phyloP scores from a whole-genome alignment of 192 early-diverging fungal genomes.

The Backusella psychrophila region DNA sequence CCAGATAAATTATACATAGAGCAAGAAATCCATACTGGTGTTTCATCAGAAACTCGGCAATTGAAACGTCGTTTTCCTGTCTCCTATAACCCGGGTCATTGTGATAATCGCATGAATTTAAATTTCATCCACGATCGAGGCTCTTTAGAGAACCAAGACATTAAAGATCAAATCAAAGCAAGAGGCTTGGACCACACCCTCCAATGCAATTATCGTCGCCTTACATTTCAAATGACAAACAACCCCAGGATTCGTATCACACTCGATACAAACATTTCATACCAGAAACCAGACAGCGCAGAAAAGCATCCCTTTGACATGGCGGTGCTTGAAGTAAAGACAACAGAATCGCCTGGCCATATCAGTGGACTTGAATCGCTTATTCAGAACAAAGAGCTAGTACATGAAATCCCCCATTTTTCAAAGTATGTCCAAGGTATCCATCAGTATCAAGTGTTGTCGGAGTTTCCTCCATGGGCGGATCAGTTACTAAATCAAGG shows the following conservation, averaged over 20 bases:
- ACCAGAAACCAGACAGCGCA: slow-evolving; percentile 63
- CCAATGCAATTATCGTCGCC: slow-evolving; percentile 84
- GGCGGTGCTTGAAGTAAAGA: slow-evolving; percentile 82
- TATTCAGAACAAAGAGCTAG: slow-evolving; percentile 59
- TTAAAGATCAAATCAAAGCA: slow-evolving; percentile 52
- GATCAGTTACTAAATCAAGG: slow-evolving; percentile 29
- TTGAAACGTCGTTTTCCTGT: slow-evolving; percentile 33
- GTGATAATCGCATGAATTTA: slow-evolving; percentile 71
- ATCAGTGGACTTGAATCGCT: slow-evolving; percentile 74
- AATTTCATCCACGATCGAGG: slow-evolving; percentile 57
- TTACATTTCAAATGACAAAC: slow-evolving; percentile 83
- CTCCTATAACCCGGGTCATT: slow-evolving; percentile 68
- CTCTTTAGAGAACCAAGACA: slow-evolving; percentile 52
- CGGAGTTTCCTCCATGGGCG: slow-evolving; percentile 12
- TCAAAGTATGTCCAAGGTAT: slow-evolving; percentile 80
- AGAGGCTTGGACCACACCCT: slow-evolving; percentile 64
- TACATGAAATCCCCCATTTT: slow-evolving; percentile 81
- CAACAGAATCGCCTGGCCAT: slow-evolving; percentile 74
- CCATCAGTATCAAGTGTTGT: background rate
- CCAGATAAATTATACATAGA: background rate
- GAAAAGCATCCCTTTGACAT: slow-evolving; percentile 74
- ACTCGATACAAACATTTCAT: slow-evolving; percentile 84
- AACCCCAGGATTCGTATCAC: slow-evolving; percentile 83
- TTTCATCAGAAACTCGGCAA: background rate
- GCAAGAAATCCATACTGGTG: background rate